Evolutionary conservation across 495 filamentous ascomycete species (phyloP).

Genomic region (Annulohypoxylon moriforme): DNA sequence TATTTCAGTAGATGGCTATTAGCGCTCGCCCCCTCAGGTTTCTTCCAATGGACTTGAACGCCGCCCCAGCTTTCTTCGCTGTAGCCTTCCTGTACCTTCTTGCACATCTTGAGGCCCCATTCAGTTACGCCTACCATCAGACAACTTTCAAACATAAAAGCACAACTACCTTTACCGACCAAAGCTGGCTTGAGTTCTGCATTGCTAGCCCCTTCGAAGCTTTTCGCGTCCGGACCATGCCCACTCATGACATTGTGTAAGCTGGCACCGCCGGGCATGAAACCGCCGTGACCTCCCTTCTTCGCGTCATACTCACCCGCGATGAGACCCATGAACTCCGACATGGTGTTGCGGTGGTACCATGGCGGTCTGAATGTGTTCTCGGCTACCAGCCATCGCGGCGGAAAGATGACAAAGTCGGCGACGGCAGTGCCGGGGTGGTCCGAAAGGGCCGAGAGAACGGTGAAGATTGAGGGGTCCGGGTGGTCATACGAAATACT

Average conservation of each 20-base stretch:
- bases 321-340: constrained; percentile 83
- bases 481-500: constrained; percentile 82
- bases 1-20: constrained; percentile 42
- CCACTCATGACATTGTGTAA: constrained; percentile 70
- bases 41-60: constrained; percentile 79
- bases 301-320: constrained; percentile 70
- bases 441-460: constrained; percentile 72
- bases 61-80: constrained; percentile 87
- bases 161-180: constrained; percentile 68
- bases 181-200: constrained; percentile 66
- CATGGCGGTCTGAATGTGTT: constrained; percentile 84
- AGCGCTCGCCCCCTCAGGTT: constrained; percentile 56
- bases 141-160: constrained; percentile 76
- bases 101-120: constrained; percentile 86
- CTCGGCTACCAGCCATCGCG: constrained; percentile 81
- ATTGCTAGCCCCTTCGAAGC: constrained; percentile 70
- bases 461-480: constrained; percentile 84
- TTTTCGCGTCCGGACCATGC: constrained; percentile 70
- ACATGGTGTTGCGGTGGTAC: constrained; percentile 89
- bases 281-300: constrained; percentile 62
- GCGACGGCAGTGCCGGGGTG: constrained; percentile 76
- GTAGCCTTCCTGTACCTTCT: constrained; percentile 86
- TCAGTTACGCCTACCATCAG: constrained; percentile 92
- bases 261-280: constrained; percentile 67
- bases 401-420: constrained; percentile 87